Conservation (phyloP, 306 rosid species). For the Vigna hirtella region DNA sequence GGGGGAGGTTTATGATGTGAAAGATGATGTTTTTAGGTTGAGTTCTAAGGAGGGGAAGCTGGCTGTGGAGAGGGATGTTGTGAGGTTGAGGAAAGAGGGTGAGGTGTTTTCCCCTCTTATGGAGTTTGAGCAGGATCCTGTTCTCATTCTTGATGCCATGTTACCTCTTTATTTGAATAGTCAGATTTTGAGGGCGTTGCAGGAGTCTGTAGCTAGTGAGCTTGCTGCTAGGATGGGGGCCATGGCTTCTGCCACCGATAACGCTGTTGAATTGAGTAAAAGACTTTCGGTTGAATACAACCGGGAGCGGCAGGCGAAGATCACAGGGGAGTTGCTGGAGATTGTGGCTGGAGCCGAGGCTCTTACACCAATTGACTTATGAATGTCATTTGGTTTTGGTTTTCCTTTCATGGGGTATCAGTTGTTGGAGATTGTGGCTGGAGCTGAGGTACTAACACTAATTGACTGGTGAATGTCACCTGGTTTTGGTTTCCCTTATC, state of each 20-base stretch:
- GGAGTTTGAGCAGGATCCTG: conserved; percentile 88
- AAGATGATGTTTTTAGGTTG: conserved; percentile 77
- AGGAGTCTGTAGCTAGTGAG: conserved; percentile 86
- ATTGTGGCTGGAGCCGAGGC: conserved; percentile 89
- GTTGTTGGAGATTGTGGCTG: conserved; percentile 86
- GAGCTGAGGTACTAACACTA: conserved; percentile 67
- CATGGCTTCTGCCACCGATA: conserved; percentile 82
- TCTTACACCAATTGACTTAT: conserved; percentile 53
- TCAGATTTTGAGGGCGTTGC: conserved; percentile 76
- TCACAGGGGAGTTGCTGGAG: conserved; percentile 83
- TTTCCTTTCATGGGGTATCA: conserved; percentile 34
- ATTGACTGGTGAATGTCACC: conserved; percentile 46
- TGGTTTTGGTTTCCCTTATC: neutral
- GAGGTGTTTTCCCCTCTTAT: conserved; percentile 43
- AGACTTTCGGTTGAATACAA: conserved; percentile 62
- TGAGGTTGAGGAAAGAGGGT: conserved; percentile 38
- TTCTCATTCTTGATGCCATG: conserved; percentile 86
- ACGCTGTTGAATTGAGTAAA: conserved; percentile 71
- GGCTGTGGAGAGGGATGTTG: conserved; percentile 60
- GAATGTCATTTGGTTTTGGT: neutral
- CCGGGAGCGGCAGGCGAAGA: conserved; percentile 72
- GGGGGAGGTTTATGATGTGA: conserved; percentile 61
- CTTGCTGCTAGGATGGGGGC: conserved; percentile 88
- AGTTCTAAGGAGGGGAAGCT: conserved; percentile 71
- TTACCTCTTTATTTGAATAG: conserved; percentile 85